Percentiles rank a stretch among this genome's conserved stretches.
Evolutionary conservation across 2,329 filamentous ascomycete genomes (phyloP).

Genomic region (Nemania diffusa): DNA sequence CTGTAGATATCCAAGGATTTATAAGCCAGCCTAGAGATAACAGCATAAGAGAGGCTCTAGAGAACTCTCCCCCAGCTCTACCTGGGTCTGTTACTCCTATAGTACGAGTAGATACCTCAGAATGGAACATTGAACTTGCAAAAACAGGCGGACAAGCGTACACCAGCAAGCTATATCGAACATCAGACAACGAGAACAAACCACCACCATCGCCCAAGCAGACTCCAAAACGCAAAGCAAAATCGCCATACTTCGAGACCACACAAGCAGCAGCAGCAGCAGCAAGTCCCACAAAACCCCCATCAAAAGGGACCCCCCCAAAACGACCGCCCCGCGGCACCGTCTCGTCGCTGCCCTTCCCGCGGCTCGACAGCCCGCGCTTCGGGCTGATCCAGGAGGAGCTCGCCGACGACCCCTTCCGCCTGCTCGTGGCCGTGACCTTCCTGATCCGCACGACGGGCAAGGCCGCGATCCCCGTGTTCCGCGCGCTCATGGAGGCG

Average conservation of each 20-base stretch:
- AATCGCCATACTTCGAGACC: constrained; percentile 51
- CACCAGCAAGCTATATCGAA: not conserved
- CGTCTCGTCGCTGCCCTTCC: constrained; percentile 71
- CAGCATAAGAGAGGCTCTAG: not conserved
- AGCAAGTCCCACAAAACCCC: constrained; percentile 23
- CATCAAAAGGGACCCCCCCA: constrained; percentile 43
- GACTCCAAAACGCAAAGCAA: constrained; percentile 44
- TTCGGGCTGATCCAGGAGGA: constrained; percentile 90
- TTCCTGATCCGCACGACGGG: constrained; percentile 87
- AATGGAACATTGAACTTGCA: not conserved
- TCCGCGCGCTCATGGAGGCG: constrained; percentile 72
- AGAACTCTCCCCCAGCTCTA: not conserved
- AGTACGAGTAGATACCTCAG: not conserved
- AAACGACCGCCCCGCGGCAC: constrained; percentile 54
- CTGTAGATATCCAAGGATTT: not conserved
- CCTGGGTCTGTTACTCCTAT: not conserved
- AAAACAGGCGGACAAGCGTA: not conserved
- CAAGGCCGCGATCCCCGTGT: constrained; percentile 77
- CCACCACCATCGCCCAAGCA: constrained; percentile 17
- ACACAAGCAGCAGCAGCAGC: not conserved
- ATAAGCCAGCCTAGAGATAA: not conserved
- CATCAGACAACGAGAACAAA: not conserved
- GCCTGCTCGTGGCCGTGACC: constrained; percentile 81
- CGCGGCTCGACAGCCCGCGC: constrained; percentile 66
- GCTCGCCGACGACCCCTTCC: constrained; percentile 79